Evolutionary conservation across 768 basidiomycete species (phyloP), one percentile per base, ranked within the genome.

Genomic region (Mycena maculata): DNA sequence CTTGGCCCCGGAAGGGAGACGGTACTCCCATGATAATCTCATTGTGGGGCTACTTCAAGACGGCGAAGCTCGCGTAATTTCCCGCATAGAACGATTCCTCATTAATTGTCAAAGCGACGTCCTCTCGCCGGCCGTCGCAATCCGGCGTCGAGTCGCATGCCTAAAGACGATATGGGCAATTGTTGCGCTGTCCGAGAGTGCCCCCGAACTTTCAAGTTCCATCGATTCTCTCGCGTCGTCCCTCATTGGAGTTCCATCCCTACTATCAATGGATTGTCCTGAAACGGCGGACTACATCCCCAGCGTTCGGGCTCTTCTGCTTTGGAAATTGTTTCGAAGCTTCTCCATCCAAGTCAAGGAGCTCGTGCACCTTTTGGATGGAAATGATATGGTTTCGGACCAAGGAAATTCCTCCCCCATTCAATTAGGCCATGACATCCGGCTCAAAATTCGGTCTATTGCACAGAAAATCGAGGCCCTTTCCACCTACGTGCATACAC

Each of bases 161-260:
- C 44, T 58, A 1, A 58, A 47, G 31, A 12, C 42, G 11, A 31
- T 47, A 22, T 60, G 59, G 59, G 59, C 59, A 28, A 60, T 60
- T n/a, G 33, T 27, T 1, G 22, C 27, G 11, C 39, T 60, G 13
- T 49, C 25, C 7, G 45, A 33, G 8, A 28, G 7, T 30, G n/a
- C 11, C 20, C 15, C 6, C 9, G 27, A 2, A 3, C n/a, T 44
- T 30, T 57, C 42, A 28, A 2, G 28, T 20, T 23, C 41, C 1
- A 28, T 57, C 4, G 23, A 15, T 16, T 58, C 56, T 15, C 33
- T 58, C 22, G 56, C 45, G 10, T 0, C 16, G 2, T 44, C 42
- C 0, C n/a, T 47, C 20, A 42, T 58, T 16, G 7, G 2, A 31
- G 15, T 33, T 1, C 25, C 50, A 2, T 28, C 13, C 8, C 20